Percentiles rank a stretch among this genome's conserved stretches.
Evolutionary conservation across 176 grass and related monocot genomes (phyloP).

Genomic region (Leersia perrieri): DNA sequence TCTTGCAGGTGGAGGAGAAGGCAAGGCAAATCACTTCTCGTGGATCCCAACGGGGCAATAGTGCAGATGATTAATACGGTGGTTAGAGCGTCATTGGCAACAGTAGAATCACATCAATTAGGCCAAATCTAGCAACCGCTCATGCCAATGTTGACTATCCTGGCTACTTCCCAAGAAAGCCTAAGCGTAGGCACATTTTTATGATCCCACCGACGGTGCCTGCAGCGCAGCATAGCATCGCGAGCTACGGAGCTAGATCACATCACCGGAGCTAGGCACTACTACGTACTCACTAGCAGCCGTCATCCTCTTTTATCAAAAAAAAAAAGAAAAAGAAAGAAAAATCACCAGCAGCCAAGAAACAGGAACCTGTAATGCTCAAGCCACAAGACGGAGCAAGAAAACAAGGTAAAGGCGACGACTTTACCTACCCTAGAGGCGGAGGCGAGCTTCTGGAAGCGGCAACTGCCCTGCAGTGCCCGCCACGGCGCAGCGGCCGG

Average conservation of each 20-base stretch:
- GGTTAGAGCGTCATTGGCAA: conserved; percentile 53
- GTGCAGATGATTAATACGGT: conserved; percentile 34
- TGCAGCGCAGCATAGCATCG: background rate
- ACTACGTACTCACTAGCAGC: too few relatives aligned
- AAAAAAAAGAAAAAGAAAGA: too few relatives aligned
- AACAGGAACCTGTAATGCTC: conserved; percentile 26
- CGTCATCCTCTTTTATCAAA: too few relatives aligned
- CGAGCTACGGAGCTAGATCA: conserved; percentile 20
- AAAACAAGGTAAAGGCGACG: background rate
- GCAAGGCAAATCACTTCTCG: conserved; percentile 24
- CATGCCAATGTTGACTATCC: conserved; percentile 30
- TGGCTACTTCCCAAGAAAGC: conserved; percentile 31
- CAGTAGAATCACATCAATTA: conserved; percentile 31
- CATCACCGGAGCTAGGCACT: background rate
- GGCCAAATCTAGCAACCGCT: conserved; percentile 36
- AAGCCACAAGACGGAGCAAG: conserved; percentile 25
- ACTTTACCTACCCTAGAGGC: conserved; percentile 21
- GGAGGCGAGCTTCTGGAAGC: background rate
- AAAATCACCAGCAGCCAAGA: background rate
- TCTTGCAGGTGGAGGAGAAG: conserved; percentile 48
- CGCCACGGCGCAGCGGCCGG: background rate
- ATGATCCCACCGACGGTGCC: conserved; percentile 28
- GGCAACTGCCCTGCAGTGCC: background rate
- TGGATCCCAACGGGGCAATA: background rate
- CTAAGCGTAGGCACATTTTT: background rate